Conservation (phyloP, 2,329 filamentous ascomycete species). For the Aspergillus sp. region DNA sequence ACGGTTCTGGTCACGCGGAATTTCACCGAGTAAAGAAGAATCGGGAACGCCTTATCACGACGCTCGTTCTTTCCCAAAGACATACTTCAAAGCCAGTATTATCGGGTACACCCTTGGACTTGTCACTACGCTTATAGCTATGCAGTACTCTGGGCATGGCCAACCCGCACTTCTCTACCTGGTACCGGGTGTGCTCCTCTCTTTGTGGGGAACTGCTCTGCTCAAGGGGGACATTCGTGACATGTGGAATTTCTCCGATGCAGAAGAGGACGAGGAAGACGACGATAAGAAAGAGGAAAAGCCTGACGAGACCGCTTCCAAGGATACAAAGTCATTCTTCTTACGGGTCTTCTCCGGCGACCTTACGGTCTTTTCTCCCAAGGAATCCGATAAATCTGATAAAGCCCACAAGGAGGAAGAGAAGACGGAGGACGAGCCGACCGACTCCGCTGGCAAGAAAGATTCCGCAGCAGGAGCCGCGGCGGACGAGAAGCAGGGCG, state of each 20-base stretch:
- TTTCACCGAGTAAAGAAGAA: conserved; percentile 16
- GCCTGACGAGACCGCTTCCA: conserved; percentile 3
- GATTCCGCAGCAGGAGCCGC: background rate
- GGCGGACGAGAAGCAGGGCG: conserved; percentile 6
- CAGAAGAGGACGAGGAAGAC: conserved; percentile 36
- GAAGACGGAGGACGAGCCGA: conserved; percentile 5
- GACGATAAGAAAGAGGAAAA: conserved; percentile 41
- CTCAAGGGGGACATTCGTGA: conserved; percentile 59
- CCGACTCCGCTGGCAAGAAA: background rate
- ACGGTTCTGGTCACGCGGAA: conserved; percentile 59
- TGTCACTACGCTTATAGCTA: conserved; percentile 63
- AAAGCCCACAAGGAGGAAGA: conserved; percentile 2
- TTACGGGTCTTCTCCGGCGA: conserved; percentile 19
- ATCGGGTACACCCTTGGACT: conserved; percentile 71
- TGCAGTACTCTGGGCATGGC: conserved; percentile 68
- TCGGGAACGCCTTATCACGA: conserved; percentile 27
- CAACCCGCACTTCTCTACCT: conserved; percentile 90
- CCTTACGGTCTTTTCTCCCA: conserved; percentile 6
- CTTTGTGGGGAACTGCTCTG: conserved; percentile 65
- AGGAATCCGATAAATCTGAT: conserved; percentile 2
- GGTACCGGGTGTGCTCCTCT: conserved; percentile 70
- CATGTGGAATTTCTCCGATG: conserved; percentile 78
- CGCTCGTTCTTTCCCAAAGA: conserved; percentile 58
- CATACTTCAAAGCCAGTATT: conserved; percentile 73
- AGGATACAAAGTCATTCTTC: conserved; percentile 10